A percentile compares a stretch with the other conserved stretches of the same genome.
Evolutionary conservation across 2,329 filamentous ascomycete species (phyloP).

Genomic region (Ambrosiella beaveri): DNA sequence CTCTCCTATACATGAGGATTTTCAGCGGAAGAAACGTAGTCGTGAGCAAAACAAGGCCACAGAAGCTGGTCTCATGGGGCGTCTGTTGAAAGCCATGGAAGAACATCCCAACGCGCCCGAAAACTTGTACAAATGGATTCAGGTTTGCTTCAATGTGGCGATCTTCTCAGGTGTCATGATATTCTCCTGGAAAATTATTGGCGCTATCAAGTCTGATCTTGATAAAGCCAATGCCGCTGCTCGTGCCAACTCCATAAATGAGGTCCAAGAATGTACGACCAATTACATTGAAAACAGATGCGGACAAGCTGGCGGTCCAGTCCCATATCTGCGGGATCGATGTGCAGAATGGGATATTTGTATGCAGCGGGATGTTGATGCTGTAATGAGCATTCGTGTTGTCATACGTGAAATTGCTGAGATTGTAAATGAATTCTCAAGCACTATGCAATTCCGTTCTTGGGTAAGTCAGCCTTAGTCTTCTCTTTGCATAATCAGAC

Average conservation of each 20-base stretch:
- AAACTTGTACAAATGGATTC: slow-evolving; percentile 41
- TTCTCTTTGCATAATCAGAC: not conserved
- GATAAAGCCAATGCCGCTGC: slow-evolving; percentile 52
- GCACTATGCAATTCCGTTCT: slow-evolving; percentile 72
- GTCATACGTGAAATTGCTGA: slow-evolving; percentile 77
- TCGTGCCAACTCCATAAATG: slow-evolving; percentile 49
- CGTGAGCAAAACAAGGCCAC: not conserved
- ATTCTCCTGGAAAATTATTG: slow-evolving; percentile 50
- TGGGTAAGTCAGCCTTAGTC: slow-evolving; percentile 26
- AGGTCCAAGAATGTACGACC: slow-evolving; percentile 56
- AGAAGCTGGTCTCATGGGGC: slow-evolving; percentile 22
- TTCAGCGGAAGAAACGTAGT: slow-evolving; percentile 14
- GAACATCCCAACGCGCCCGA: slow-evolving; percentile 42
- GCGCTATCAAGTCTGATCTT: slow-evolving; percentile 58
- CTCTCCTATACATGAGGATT: slow-evolving; percentile 1
- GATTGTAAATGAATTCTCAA: slow-evolving; percentile 87
- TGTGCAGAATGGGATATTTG: slow-evolving; percentile 75
- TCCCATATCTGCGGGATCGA: slow-evolving; percentile 54
- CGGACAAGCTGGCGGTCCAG: slow-evolving; percentile 30
- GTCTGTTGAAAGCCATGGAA: slow-evolving; percentile 33
- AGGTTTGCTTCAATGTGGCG: slow-evolving; percentile 45
- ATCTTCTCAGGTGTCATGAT: slow-evolving; percentile 41
- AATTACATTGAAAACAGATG: slow-evolving; percentile 67
- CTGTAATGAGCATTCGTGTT: slow-evolving; percentile 62
- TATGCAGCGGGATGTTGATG: slow-evolving; percentile 67